These are phyloP conservation scores for Ephemerocybe angulata DNA, from an alignment of 768 basidiomycete species.

Conservation along the genomic window DNA sequence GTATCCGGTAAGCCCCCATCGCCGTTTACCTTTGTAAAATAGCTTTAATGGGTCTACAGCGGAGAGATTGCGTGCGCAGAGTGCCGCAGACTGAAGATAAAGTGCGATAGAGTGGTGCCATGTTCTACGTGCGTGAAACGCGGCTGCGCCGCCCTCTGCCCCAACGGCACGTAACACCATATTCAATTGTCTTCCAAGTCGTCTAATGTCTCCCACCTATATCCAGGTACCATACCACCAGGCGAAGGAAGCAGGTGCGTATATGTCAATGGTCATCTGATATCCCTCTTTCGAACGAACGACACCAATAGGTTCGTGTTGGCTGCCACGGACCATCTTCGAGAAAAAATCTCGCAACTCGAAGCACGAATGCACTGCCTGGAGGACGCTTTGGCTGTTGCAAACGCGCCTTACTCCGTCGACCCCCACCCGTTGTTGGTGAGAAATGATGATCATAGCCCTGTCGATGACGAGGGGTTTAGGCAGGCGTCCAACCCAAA, in stretches of 20 bases:
- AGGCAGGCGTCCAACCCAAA: constrained; percentile 19
- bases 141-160: constrained; percentile 48
- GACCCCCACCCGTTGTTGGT: constrained; percentile 41
- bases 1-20: constrained; percentile 30
- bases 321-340: constrained; percentile 51
- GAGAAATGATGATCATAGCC: constrained; percentile 8
- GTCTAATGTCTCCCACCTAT: neutral
- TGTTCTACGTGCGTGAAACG: constrained; percentile 51
- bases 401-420: constrained; percentile 36
- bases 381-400: constrained; percentile 51
- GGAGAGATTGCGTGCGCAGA: constrained; percentile 44
- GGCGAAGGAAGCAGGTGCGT: constrained; percentile 52
- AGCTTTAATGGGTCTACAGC: constrained; percentile 15
- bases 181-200: neutral
- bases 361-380: constrained; percentile 50
- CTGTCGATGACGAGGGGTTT: constrained; percentile 32
- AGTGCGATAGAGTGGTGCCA: constrained; percentile 37
- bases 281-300: neutral
- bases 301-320: constrained; percentile 40
- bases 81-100: constrained; percentile 42
- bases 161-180: constrained; percentile 38
- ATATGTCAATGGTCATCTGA: neutral
- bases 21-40: constrained; percentile 3
- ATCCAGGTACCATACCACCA: constrained; percentile 47
- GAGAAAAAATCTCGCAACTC: constrained; percentile 41